Conservation (phyloP, 2,329 filamentous ascomycete genomes). For the Graphilbum ipis-grandicollis region DNA sequence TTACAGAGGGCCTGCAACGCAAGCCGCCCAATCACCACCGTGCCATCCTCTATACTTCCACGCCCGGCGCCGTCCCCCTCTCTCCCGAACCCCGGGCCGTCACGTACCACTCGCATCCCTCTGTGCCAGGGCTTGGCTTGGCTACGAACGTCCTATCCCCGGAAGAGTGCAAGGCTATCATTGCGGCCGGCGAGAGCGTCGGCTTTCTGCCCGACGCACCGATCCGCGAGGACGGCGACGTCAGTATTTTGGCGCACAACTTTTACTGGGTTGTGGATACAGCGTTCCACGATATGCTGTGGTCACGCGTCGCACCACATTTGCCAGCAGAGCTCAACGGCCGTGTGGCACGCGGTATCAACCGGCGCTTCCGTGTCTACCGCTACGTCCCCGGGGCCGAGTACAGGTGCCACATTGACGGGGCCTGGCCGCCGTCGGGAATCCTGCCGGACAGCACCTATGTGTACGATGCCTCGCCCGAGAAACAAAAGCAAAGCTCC, state of each 20-base stretch:
- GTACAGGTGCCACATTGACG: constrained; percentile 54
- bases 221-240: constrained; percentile 45
- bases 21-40: constrained; percentile 53
- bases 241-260: constrained; percentile 52
- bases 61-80: constrained; percentile 37
- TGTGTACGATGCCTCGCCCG: constrained; percentile 48
- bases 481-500: constrained; percentile 42
- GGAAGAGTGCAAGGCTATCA: constrained; percentile 46
- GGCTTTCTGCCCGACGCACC: constrained; percentile 52
- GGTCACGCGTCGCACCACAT: constrained; percentile 40
- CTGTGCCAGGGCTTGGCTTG: constrained; percentile 43
- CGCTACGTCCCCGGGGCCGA: constrained; percentile 57
- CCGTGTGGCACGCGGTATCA: constrained; percentile 42
- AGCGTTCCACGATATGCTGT: constrained; percentile 44
- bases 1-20: constrained; percentile 37
- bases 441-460: constrained; percentile 40
- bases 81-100: constrained; percentile 24
- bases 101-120: constrained; percentile 40
- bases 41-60: constrained; percentile 45
- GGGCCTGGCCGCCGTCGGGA: constrained; percentile 56
- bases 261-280: constrained; percentile 56
- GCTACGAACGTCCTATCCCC: constrained; percentile 41
- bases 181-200: constrained; percentile 47
- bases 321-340: constrained; percentile 39
- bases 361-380: constrained; percentile 54